Percentiles rank a stretch among this genome's conserved stretches.
Conservation (phyloP, 176 grass and related monocot genomes). For the Carex littledalei region DNA sequence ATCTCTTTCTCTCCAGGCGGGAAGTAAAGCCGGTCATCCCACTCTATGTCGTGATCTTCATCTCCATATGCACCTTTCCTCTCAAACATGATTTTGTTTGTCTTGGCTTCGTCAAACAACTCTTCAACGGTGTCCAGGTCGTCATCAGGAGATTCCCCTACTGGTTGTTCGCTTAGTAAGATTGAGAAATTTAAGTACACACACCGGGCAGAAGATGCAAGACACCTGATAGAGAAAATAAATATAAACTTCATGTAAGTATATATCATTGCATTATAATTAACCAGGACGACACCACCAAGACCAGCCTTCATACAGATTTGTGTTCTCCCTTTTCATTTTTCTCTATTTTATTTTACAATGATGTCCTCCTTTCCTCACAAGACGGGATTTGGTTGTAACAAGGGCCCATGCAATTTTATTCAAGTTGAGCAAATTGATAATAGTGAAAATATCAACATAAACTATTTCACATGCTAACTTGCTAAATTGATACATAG, state of each 20-base stretch:
- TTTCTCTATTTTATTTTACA: not conserved
- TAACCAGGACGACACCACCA: not conserved
- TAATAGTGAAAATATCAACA: not conserved
- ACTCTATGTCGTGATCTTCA: conserved; percentile 46
- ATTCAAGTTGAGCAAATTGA: not conserved
- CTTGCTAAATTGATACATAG: not conserved
- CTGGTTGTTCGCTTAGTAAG: conserved; percentile 48
- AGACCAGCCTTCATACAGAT: not conserved
- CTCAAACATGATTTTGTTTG: conserved; percentile 4
- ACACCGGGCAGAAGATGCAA: conserved; percentile 47
- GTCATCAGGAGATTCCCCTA: conserved; percentile 49
- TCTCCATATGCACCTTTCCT: conserved; percentile 16
- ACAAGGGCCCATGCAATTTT: not conserved
- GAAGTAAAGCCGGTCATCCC: conserved; percentile 75
- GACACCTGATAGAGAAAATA: conserved; percentile 42
- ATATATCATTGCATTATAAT: not conserved
- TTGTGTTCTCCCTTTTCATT: not conserved
- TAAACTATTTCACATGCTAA: not conserved
- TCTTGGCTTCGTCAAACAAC: conserved; percentile 29
- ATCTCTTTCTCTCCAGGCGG: conserved; percentile 51
- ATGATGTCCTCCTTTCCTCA: not conserved
- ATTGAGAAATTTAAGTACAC: conserved; percentile 72
- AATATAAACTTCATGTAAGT: not conserved
- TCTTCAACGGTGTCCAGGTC: conserved; percentile 33
- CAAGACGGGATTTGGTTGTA: not conserved